Conservation (phyloP, 805 yeast species). For the Pichia scutulata region DNA sequence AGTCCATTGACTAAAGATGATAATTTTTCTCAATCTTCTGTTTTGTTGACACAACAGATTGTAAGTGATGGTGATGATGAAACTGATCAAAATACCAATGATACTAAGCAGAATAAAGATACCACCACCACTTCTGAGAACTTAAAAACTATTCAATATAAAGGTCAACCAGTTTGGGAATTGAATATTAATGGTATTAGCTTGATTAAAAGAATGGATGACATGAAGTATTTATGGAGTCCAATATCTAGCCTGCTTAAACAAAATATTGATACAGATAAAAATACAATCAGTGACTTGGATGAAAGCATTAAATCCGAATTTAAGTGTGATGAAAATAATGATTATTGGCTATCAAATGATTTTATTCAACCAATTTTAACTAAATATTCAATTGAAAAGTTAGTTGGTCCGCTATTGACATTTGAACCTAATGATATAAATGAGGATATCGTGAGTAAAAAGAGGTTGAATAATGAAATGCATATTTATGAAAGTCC, state of each 20-base stretch:
- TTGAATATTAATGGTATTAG: not conserved
- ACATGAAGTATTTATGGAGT: not conserved
- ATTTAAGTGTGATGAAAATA: not conserved
- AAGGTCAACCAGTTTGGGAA: conserved; percentile 9
- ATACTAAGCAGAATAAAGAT: not conserved
- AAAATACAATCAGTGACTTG: not conserved
- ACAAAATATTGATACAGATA: not conserved
- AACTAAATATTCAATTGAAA: not conserved
- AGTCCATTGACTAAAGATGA: not conserved
- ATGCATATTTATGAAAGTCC: conserved; percentile 18
- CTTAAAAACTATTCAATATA: not conserved
- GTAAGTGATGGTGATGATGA: not conserved
- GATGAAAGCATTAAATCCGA: not conserved
- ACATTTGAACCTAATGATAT: not conserved
- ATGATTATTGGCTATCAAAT: conserved; percentile 2
- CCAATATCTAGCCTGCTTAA: not conserved
- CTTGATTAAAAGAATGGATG: conserved; percentile 1
- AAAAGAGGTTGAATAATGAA: conserved; percentile 2
- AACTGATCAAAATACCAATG: not conserved
- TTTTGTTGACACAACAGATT: not conserved
- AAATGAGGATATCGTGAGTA: not conserved
- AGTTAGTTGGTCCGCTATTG: not conserved
- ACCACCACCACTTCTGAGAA: not conserved
- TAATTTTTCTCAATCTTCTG: not conserved
- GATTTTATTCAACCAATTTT: not conserved